Conservation (phyloP, 2,329 filamentous ascomycete species). For the Monilinia fructicola region DNA sequence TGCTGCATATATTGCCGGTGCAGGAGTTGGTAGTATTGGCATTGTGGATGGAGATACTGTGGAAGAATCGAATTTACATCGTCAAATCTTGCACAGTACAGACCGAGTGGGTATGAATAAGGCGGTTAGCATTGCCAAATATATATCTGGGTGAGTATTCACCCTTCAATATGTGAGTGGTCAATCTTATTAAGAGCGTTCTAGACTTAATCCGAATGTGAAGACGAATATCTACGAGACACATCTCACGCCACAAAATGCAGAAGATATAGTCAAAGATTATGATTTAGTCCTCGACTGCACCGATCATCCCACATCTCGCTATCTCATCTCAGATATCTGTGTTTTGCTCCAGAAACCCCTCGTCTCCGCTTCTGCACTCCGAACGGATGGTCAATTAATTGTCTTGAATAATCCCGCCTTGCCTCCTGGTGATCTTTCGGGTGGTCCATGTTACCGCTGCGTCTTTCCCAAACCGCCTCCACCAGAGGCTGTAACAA, state of each 20-base stretch:
- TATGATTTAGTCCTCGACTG: slow-evolving; percentile 93
- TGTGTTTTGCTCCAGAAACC: slow-evolving; percentile 78
- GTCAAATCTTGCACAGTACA: slow-evolving; percentile 80
- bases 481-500: slow-evolving; percentile 76
- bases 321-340: slow-evolving; percentile 89
- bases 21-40: slow-evolving; percentile 80
- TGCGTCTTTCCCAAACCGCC: slow-evolving; percentile 90
- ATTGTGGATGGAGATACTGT: slow-evolving; percentile 86
- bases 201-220: slow-evolving; percentile 70
- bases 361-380: slow-evolving; percentile 84
- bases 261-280: slow-evolving; percentile 60
- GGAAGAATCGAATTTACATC: slow-evolving; percentile 86
- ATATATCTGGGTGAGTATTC: slow-evolving; percentile 52
- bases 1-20: slow-evolving; percentile 86
- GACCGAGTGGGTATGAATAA: slow-evolving; percentile 72
- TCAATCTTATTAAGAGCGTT: background rate
- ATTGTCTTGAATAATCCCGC: slow-evolving; percentile 84
- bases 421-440: slow-evolving; percentile 52
- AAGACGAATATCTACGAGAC: slow-evolving; percentile 61
- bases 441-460: slow-evolving; percentile 83
- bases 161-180: slow-evolving; percentile 3
- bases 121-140: slow-evolving; percentile 71
- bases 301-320: slow-evolving; percentile 87
- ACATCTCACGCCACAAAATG: slow-evolving; percentile 68
- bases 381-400: slow-evolving; percentile 86